Conservation (phyloP, 495 filamentous ascomycete genomes). For the Bathelium albidoporum region DNA sequence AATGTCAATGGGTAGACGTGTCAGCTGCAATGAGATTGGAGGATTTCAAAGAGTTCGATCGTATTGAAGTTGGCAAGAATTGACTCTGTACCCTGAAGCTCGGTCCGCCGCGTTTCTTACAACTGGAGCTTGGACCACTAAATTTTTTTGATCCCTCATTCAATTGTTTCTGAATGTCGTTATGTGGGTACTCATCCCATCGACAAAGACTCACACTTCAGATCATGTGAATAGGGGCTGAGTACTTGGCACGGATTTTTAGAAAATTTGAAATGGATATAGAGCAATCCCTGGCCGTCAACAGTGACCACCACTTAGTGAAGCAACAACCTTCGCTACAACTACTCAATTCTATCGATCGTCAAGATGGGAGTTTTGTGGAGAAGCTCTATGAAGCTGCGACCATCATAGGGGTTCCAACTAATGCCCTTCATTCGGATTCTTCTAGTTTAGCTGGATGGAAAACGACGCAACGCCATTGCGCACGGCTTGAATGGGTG, state of each 20-base stretch:
- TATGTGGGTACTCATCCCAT: too few relatives aligned
- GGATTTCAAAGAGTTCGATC: not conserved
- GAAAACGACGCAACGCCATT: slow-evolving; percentile 6
- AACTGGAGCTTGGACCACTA: slow-evolving; percentile 6
- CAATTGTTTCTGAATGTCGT: too few relatives aligned
- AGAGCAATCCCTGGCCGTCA: not conserved
- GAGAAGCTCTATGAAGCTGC: not conserved
- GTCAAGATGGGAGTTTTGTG: not conserved
- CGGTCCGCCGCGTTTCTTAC: not conserved
- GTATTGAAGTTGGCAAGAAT: not conserved
- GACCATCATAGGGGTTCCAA: slow-evolving; percentile 7
- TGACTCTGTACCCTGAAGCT: not conserved
- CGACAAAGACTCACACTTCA: too few relatives aligned
- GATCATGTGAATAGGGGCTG: too few relatives aligned
- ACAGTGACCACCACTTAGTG: not conserved
- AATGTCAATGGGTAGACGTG: not conserved
- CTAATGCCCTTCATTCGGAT: not conserved
- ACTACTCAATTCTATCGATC: slow-evolving; percentile 15
- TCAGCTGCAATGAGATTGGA: not conserved
- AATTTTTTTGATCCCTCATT: slow-evolving; percentile 7
- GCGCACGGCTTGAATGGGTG: slow-evolving; percentile 52
- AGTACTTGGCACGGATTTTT: too few relatives aligned
- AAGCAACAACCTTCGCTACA: slow-evolving; percentile 12
- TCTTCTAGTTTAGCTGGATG: not conserved
- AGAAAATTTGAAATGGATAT: not conserved